Conservation (phyloP, 2,329 filamentous ascomycete species). For the Graphilbum fragrans region DNA sequence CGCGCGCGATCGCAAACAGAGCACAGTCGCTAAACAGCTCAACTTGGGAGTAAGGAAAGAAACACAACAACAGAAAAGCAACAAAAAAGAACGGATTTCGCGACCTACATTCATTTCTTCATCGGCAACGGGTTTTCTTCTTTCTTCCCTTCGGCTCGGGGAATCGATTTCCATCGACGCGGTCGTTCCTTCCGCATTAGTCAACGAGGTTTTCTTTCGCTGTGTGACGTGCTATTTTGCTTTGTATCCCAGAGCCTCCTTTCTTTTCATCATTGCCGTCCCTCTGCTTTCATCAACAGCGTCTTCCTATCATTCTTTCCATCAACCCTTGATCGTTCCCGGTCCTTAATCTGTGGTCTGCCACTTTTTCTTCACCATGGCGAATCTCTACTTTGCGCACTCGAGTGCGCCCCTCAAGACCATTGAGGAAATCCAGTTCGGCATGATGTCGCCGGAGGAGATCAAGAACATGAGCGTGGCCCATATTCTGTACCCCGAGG, state of each 20-base stretch:
- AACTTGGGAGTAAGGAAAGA: too few species aligned
- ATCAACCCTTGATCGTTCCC: background rate
- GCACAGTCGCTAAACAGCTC: too few species aligned
- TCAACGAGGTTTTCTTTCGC: too few species aligned
- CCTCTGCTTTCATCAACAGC: background rate
- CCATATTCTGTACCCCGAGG: constrained; percentile 96
- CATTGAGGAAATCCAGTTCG: constrained; percentile 98
- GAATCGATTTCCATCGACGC: background rate
- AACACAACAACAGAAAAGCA: too few species aligned
- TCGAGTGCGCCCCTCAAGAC: constrained; percentile 94
- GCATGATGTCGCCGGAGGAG: constrained; percentile 92
- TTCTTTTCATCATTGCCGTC: background rate
- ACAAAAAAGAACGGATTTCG: too few species aligned
- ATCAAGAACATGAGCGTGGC: constrained; percentile 98
- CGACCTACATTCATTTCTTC: background rate
- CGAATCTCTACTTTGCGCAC: constrained; percentile 81
- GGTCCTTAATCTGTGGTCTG: background rate
- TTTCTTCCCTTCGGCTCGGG: background rate
- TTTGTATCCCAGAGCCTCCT: background rate
- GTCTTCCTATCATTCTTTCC: background rate
- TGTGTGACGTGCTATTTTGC: background rate
- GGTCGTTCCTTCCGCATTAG: too few species aligned
- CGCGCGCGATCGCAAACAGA: background rate
- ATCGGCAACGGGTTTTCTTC: background rate
- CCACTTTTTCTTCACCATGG: constrained; percentile 47